phyloP scores from a whole-genome alignment of 2,329 filamentous ascomycete genomes.

The Metarhizium anisopliae region DNA sequence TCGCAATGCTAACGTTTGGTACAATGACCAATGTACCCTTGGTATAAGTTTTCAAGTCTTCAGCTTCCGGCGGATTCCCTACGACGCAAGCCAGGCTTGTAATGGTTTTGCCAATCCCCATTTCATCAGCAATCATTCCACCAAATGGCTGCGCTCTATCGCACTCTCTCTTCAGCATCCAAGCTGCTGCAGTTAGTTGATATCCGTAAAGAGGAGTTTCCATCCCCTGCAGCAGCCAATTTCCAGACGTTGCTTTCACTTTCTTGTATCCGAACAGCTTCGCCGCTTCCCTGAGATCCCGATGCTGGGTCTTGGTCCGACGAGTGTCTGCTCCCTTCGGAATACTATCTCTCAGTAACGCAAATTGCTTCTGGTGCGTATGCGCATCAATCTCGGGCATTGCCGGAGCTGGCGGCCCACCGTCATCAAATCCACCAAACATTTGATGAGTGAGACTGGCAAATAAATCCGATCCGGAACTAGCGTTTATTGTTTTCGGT shows the following conservation, averaged over 20 bases:
- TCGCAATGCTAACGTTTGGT: slow-evolving; percentile 12
- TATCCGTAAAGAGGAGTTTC: slow-evolving; percentile 18
- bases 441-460: background rate
- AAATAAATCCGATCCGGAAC: background rate
- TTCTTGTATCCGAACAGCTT: slow-evolving; percentile 12
- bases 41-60: slow-evolving; percentile 27
- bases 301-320: slow-evolving; percentile 4
- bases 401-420: background rate
- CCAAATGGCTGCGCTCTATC: slow-evolving; percentile 36
- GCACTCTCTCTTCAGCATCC: slow-evolving; percentile 45
- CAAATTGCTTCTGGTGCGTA: slow-evolving; percentile 4
- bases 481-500: background rate
- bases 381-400: slow-evolving; percentile 1
- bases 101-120: slow-evolving; percentile 63
- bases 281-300: slow-evolving; percentile 10
- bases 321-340: slow-evolving; percentile 10
- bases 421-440: background rate
- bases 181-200: slow-evolving; percentile 42
- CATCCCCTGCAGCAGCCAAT: slow-evolving; percentile 13
- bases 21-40: slow-evolving; percentile 24
- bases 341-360: slow-evolving; percentile 4
- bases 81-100: slow-evolving; percentile 68
- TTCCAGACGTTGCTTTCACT: slow-evolving; percentile 3
- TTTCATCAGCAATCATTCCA: slow-evolving; percentile 51
- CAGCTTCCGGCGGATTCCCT: slow-evolving; percentile 37